phyloP scores from a whole-genome alignment of 148 eudicot genomes.

The Amaranthus palmeri region DNA sequence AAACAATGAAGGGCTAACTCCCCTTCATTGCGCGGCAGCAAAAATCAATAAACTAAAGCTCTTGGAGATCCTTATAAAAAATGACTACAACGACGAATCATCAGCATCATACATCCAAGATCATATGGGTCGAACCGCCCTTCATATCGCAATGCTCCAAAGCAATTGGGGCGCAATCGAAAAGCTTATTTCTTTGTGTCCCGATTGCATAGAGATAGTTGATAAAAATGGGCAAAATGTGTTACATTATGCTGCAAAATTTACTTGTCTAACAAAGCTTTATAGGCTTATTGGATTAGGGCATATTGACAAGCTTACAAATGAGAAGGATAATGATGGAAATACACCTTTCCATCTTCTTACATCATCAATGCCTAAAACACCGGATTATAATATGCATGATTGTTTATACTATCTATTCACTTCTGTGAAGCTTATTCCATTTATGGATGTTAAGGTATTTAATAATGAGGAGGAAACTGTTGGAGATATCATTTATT shows the following conservation, averaged over 20 bases:
- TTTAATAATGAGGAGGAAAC: no score
- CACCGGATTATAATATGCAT: not conserved
- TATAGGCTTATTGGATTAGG: not conserved
- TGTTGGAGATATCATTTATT: no score
- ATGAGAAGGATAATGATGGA: not conserved
- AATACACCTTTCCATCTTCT: constrained; percentile 9
- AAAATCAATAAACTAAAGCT: no score
- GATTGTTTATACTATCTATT: no score
- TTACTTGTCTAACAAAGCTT: not conserved
- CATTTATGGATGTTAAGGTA: no score
- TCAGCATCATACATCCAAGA: constrained; percentile 2
- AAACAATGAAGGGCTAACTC: not conserved
- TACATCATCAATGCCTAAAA: not conserved
- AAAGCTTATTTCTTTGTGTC: not conserved
- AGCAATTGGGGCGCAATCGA: not conserved
- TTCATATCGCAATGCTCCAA: not conserved
- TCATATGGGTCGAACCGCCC: not conserved
- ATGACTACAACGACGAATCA: not conserved
- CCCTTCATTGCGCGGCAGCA: not conserved
- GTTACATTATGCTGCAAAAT: constrained; percentile 4
- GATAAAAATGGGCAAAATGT: constrained; percentile 11
- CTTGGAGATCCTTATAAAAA: not conserved
- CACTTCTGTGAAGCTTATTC: no score
- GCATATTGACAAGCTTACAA: not conserved
- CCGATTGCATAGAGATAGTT: not conserved